phyloP scores from a whole-genome alignment of 2,329 filamentous ascomycete genomes.

The Exophiala calicioides region DNA sequence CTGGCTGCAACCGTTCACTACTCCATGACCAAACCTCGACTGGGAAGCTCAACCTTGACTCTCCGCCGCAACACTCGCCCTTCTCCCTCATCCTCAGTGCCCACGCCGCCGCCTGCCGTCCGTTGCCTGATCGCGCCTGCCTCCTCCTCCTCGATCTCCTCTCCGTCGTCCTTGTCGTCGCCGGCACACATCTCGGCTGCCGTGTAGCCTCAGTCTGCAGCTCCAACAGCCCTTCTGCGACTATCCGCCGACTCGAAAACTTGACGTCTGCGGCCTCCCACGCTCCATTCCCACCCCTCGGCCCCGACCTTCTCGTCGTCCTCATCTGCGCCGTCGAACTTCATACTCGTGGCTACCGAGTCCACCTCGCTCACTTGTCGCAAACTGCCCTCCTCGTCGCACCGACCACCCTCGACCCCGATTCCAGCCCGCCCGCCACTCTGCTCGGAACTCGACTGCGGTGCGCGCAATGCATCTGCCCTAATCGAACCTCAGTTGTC shows the following conservation, averaged over 20 bases:
- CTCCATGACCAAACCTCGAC: too few species aligned
- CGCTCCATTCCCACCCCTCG: slow-evolving; percentile 5
- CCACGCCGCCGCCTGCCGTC: not conserved
- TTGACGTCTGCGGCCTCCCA: slow-evolving; percentile 24
- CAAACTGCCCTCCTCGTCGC: slow-evolving; percentile 1
- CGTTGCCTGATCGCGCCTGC: not conserved
- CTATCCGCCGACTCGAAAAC: slow-evolving; percentile 25
- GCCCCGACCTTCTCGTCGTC: slow-evolving; percentile 7
- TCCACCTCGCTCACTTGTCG: slow-evolving; percentile 3
- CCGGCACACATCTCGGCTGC: slow-evolving; percentile 3
- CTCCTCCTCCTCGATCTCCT: not conserved
- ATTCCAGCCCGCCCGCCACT: slow-evolving; percentile 1
- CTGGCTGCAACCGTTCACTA: too few species aligned
- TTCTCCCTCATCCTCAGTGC: not conserved
- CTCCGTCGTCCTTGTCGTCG: not conserved
- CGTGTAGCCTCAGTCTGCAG: slow-evolving; percentile 14
- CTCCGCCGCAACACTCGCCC: too few species aligned
- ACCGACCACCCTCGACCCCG: not conserved
- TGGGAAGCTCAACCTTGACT: too few species aligned
- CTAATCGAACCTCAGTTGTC: not conserved
- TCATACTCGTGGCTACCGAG: not conserved
- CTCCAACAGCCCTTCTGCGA: slow-evolving; percentile 19
- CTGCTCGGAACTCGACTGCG: slow-evolving; percentile 1
- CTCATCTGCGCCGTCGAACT: slow-evolving; percentile 10
- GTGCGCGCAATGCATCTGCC: slow-evolving; percentile 17